These are phyloP conservation scores for Ophiocordyceps robertsii DNA, from an alignment of 2,329 filamentous ascomycete species.

Conservation along the genomic window DNA sequence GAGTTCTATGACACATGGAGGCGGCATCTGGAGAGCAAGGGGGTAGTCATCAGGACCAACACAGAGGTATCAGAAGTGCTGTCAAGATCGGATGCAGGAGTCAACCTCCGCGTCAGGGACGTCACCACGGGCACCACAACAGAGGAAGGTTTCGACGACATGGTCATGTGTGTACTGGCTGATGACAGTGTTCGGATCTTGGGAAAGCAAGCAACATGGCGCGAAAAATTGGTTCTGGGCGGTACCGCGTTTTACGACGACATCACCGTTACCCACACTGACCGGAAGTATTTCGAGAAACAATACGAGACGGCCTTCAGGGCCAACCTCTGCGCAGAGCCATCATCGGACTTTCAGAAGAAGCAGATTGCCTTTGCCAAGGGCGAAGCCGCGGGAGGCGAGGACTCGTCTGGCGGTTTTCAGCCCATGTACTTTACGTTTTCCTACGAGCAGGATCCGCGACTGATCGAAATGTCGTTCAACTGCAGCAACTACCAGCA, in stretches of 20 bases:
- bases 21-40: conserved; percentile 35
- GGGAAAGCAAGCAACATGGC: conserved; percentile 39
- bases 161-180: conserved; percentile 52
- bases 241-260: conserved; percentile 58
- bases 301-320: conserved; percentile 54
- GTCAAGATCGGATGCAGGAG: conserved; percentile 34
- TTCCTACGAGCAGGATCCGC: conserved; percentile 39
- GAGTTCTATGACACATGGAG: conserved; percentile 49
- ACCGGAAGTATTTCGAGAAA: conserved; percentile 49
- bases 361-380: conserved; percentile 26
- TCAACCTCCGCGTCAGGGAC: conserved; percentile 40
- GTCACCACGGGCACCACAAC: conserved; percentile 33
- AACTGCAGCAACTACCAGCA: conserved; percentile 66
- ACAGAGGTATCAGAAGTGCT: conserved; percentile 42
- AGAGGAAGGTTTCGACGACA: conserved; percentile 46
- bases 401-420: conserved; percentile 36
- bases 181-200: conserved; percentile 52
- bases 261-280: conserved; percentile 56
- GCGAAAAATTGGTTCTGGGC: conserved; percentile 55
- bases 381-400: conserved; percentile 24
- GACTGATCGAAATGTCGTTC: conserved; percentile 56
- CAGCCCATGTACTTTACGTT: conserved; percentile 55
- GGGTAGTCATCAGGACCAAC: conserved; percentile 40
- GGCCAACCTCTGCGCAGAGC: conserved; percentile 32
- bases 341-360: conserved; percentile 25